Percentiles rank a stretch among this genome's conserved stretches.
Conservation (phyloP, 306 rosid species). For the Rubus parviflorus region DNA sequence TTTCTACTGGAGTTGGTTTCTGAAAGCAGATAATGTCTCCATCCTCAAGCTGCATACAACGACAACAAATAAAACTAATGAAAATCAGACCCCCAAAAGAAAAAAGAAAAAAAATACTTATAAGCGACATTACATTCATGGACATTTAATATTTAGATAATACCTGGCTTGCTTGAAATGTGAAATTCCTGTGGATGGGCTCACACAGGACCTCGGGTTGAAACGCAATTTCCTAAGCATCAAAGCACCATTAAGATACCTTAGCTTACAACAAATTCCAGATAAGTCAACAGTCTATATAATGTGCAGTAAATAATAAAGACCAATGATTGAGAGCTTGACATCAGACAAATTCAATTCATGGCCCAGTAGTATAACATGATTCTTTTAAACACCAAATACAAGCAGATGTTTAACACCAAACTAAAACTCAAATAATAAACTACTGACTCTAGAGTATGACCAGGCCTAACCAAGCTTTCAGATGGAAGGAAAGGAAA, state of each 20-base stretch:
- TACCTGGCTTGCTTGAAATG: slow-evolving; percentile 78
- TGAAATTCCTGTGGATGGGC: slow-evolving; percentile 64
- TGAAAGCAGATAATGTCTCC: slow-evolving; percentile 86
- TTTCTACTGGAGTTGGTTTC: slow-evolving; percentile 52
- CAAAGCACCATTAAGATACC: neutral
- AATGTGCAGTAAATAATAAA: neutral
- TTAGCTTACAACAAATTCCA: too few species aligned
- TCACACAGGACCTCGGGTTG: slow-evolving; percentile 81
- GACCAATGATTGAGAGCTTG: neutral
- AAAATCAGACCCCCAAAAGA: neutral
- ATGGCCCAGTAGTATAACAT: neutral
- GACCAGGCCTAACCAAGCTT: too few species aligned
- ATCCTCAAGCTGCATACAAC: slow-evolving; percentile 65
- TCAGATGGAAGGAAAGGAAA: too few species aligned
- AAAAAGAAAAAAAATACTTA: neutral
- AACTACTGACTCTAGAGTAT: too few species aligned
- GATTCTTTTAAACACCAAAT: too few species aligned
- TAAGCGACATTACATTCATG: neutral
- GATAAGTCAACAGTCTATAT: neutral
- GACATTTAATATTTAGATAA: neutral
- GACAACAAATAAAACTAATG: neutral
- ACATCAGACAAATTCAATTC: neutral
- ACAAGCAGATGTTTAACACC: neutral
- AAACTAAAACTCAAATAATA: neutral
- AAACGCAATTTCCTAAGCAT: slow-evolving; percentile 72